These are phyloP conservation scores for Aspergillus spinulosporus DNA, from an alignment of 2,329 filamentous ascomycete species.

Conservation along the genomic window DNA sequence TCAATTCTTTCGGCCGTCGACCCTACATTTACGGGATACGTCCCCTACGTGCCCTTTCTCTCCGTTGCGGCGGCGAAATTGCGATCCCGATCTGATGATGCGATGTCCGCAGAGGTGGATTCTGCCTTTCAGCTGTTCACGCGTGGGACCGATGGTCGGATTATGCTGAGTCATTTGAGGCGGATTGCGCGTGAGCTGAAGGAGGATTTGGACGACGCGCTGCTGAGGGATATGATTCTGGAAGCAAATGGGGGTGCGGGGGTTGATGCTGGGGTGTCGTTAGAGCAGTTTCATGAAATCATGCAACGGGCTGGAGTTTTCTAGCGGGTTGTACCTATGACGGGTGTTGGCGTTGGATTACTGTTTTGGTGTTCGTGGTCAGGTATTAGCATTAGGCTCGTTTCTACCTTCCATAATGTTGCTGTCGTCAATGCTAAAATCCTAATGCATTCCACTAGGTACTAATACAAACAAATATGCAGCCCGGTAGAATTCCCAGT, in stretches of 20 bases:
- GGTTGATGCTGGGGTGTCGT: slow-evolving; percentile 67
- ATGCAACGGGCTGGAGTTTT: slow-evolving; percentile 84
- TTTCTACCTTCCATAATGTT: background rate
- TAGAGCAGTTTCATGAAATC: slow-evolving; percentile 81
- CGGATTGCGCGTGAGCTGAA: slow-evolving; percentile 78
- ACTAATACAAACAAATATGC: slow-evolving; percentile 2
- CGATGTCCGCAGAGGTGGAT: slow-evolving; percentile 68
- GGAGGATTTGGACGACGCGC: slow-evolving; percentile 78
- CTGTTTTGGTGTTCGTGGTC: background rate
- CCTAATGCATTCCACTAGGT: background rate
- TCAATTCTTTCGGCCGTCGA: slow-evolving; percentile 81
- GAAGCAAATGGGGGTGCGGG: slow-evolving; percentile 85
- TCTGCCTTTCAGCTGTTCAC: slow-evolving; percentile 83
- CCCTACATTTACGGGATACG: slow-evolving; percentile 74
- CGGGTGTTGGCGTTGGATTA: background rate
- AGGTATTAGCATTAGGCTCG: background rate
- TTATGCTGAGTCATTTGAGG: slow-evolving; percentile 76
- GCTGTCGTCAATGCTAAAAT: background rate
- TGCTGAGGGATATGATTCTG: slow-evolving; percentile 89
- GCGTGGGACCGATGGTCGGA: slow-evolving; percentile 55
- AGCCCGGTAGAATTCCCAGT: slow-evolving; percentile 2
- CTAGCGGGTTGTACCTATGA: slow-evolving; percentile 47
- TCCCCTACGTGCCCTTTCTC: slow-evolving; percentile 78
- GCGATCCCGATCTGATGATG: slow-evolving; percentile 57
- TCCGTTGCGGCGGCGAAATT: slow-evolving; percentile 86